Base-by-base conservation (phyloP, 495 filamentous ascomycete genomes). In the Hypoxylon cercidicola region DNA sequence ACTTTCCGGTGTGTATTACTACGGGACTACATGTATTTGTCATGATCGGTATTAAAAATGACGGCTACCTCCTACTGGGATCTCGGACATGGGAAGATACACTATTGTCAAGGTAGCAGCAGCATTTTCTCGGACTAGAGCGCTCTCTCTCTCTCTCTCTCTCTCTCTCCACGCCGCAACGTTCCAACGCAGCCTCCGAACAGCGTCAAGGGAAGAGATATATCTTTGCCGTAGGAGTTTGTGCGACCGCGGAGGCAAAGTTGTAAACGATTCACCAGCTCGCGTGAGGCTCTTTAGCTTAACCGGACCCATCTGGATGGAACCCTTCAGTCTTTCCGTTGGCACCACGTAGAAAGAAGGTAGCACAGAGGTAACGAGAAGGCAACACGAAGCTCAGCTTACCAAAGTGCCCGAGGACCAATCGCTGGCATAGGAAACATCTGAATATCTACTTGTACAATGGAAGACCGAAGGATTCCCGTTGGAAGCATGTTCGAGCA, bases 241-340 rank as follows among this genome's bases (percentile, higher is more conserved):
- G 49, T 49, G 44, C 12, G 16, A 53, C 35, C 7, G 18, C 20
- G 48, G 37, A 57, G 25, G 49, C 59, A 52, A 43, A 25, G 21
- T 49, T 44, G 34, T 51, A 20, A 40, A 50, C 20, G 50, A 50
- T 63, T 43, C 51, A 54, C 55, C 37, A 28, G 48, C 21, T 55
- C 16, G 45, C 43, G 60, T 68, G 65, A 68, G 65, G 65, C 65
- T 68, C 65, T 68, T 63, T 21, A 46, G 37, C 50, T 50, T 44
- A 41, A 59, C 20, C n/a, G 46, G 60, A 56, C 60, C 65, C 60
- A 64, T 60, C 50, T 52, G 55, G 18, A 68, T 64, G 65, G 65
- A 45, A 64, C 65, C 52, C 19, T 56, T 47, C 48, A 48, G 55
- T 60, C 44, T 55, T 46, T 49, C 60, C 50, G 60, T 64, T 68